Evolutionary conservation across 495 filamentous ascomycete genomes (phyloP), one percentile per base, ranked within the genome.

Genomic region (Cercophora samala): DNA sequence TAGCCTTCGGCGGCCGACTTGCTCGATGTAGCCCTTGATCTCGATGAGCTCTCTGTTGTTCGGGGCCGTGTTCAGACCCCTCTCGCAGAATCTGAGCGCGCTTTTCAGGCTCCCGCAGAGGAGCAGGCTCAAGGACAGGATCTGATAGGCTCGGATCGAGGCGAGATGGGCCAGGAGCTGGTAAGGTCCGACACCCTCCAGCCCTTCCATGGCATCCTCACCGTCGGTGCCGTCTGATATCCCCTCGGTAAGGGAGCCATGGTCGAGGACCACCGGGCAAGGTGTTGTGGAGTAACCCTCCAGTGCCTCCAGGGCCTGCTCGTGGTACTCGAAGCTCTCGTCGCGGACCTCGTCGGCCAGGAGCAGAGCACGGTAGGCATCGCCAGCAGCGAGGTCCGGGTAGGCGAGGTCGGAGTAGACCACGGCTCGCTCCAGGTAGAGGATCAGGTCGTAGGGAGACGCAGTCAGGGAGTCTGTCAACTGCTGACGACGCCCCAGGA

Each of bases 361-460:
- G 13, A 97, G 86, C 2, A 99, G 84, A 1, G 93, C 92, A 54
- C 91, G 88, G 75, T 99, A 98, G 1, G 92, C 91, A 77, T 97
- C 95, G 53, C 92, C 92, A 25, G 90, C 90, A 3, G 92, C 92
- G 18, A 99, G 84, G 76, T 99, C 95, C 2, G 91, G 92, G 76
- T 95, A 97, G 42, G 87, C 91, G 32, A 97, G 85, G 64, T 88
- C 76, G 52, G 88, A 81, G 76, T 97, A 88, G 29, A 88, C 80
- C 29, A 84, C 76, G 26, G 92, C 90, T 25, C 93, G 86, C 66
- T 88, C 80, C 54, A 96, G 80, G 72, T 94, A 92, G 19, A 88
- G 81, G 62, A 90, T 82, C n/a, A 92, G 81, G 71, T 93, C 90
- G 76, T 97, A 95, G 3, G 93, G 91, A 32, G 84, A 73, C 3